phyloP scores from a whole-genome alignment of 306 rosid species.

The Prunus mume region DNA sequence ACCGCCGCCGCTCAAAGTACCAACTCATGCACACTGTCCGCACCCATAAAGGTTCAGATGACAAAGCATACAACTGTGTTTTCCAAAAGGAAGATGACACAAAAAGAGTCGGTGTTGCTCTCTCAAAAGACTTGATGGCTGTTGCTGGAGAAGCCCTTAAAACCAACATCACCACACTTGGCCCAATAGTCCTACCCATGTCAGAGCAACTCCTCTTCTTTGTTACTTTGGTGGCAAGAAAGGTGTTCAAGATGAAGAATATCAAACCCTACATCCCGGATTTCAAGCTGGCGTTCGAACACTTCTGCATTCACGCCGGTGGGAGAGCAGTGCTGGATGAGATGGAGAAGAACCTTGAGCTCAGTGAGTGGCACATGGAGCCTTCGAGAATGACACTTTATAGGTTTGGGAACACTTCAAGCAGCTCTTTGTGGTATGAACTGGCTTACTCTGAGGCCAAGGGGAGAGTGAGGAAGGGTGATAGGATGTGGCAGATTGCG shows the following conservation, averaged over 20 bases:
- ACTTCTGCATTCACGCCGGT: constrained; percentile 83
- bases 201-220: constrained; percentile 76
- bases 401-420: constrained; percentile 83
- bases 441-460: constrained; percentile 80
- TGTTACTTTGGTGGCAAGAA: constrained; percentile 51
- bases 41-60: constrained; percentile 79
- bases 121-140: constrained; percentile 76
- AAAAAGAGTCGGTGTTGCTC: constrained; percentile 53
- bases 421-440: constrained; percentile 92
- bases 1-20: constrained; percentile 63
- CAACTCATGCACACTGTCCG: constrained; percentile 76
- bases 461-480: constrained; percentile 72
- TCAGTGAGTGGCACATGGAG: constrained; percentile 86
- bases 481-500: constrained; percentile 89
- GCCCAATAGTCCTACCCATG: constrained; percentile 85
- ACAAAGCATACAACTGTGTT: constrained; percentile 55
- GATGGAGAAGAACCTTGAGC: constrained; percentile 69
- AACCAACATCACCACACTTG: constrained; percentile 84
- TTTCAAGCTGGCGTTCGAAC: constrained; percentile 85
- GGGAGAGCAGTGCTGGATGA: constrained; percentile 84
- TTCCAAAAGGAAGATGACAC: constrained; percentile 74
- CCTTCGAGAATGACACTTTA: constrained; percentile 88
- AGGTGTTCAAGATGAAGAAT: constrained; percentile 54
- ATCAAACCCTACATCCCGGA: constrained; percentile 82
- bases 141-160: constrained; percentile 89